Base-by-base conservation (phyloP, 2,329 filamentous ascomycete species). In the Fusarium paranaense region DNA sequence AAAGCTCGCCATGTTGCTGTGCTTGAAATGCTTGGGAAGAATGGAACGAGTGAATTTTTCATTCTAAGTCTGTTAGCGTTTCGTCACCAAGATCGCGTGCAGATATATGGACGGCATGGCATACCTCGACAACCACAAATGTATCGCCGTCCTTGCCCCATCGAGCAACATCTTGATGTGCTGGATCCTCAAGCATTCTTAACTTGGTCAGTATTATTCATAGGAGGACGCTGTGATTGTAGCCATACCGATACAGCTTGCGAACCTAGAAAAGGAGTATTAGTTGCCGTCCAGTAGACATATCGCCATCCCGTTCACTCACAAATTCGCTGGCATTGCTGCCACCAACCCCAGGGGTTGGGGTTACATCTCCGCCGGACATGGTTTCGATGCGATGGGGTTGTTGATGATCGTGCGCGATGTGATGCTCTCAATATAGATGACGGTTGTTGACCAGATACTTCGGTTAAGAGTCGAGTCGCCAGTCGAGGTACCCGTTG, bases 41-140 rank as follows among this genome's bases (percentile, higher is more conserved):
- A 99, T 97, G 42, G 94, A 93, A 82, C 98, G 98, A 25, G 97
- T 98, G 81, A 99, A 99, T 83, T 97, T 98, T 83, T 98, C 96
- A 83, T 97, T 97, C 96, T 98, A 82, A 68, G 40, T 30, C 18
- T 14, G n/a, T 73, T 56, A 71, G 70, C 33, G 59, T 69, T 66
- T 58, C 52, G 52, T 45, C 14, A 27, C 27, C 58, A 65, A 65
- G 65, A 59, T 65, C 75, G 18, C 16, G 35, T n/a, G 10, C 22
- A 14, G 30, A 20, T 71, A 70, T 56, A 32, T 40, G 35, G 5
- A 25, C 16, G 11, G 20, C 7, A 42, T 45, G 54, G 35, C 87
- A 65, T 88, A 98, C 97, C 90, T 99, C 97, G 63, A 98, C 87
- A 60, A 99, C 97, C 67, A 99, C 96, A 81, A 99, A 99, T 77